phyloP scores from a whole-genome alignment of 306 rosid species.

The Corylus avellana region DNA sequence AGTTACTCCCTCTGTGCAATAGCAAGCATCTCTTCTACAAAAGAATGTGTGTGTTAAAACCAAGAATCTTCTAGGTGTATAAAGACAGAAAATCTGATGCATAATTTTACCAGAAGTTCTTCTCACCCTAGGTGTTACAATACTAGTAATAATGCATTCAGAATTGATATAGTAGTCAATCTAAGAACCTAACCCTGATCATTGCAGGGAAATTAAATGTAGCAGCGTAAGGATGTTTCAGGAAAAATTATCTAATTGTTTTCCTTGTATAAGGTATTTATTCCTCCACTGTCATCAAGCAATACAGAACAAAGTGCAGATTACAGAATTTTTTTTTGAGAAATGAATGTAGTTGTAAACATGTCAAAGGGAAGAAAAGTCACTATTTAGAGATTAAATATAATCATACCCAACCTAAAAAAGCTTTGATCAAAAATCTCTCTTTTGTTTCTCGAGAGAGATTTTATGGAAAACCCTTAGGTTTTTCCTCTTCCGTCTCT shows the following conservation, averaged over 20 bases:
- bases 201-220: background rate
- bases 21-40: slow-evolving; percentile 8
- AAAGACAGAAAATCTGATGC: background rate
- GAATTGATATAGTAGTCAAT: background rate
- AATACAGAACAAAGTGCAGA: background rate
- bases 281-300: background rate
- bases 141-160: background rate
- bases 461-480: too few relatives aligned
- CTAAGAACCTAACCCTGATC: background rate
- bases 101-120: background rate
- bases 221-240: background rate
- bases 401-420: slow-evolving; percentile 52
- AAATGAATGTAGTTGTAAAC: background rate
- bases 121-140: background rate
- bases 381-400: background rate
- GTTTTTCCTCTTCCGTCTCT: too few relatives aligned
- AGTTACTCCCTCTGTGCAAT: slow-evolving; percentile 12
- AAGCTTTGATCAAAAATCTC: too few relatives aligned
- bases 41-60: slow-evolving; percentile 9
- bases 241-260: background rate
- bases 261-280: background rate
- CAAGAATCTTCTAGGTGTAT: background rate
- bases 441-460: too few relatives aligned
- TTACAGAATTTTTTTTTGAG: background rate
- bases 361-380: background rate